A percentile compares a stretch with the other conserved stretches of the same genome.
These are phyloP conservation scores for Elongisporangium anandrum DNA, from an alignment of 352 stramenopile genomes.

Conservation along the genomic window DNA sequence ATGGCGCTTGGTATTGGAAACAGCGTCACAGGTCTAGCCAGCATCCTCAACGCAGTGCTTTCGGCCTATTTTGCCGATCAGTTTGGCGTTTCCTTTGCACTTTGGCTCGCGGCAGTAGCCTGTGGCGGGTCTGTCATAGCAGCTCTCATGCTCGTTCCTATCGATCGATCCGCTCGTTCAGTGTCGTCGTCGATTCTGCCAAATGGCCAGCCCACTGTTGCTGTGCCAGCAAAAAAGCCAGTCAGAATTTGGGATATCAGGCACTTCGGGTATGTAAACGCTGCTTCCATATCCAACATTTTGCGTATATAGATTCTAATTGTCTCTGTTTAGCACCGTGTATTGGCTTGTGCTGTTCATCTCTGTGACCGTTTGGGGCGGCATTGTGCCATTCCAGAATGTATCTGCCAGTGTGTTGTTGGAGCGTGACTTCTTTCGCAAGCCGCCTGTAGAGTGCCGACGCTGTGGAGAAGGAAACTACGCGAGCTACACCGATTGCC, in stretches of 20 bases:
- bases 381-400: slow-evolving; percentile 83
- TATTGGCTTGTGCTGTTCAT: slow-evolving; percentile 75
- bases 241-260: slow-evolving; percentile 36
- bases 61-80: slow-evolving; percentile 60
- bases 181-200: slow-evolving; percentile 22
- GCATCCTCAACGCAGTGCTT: slow-evolving; percentile 75
- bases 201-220: slow-evolving; percentile 20
- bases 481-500: slow-evolving; percentile 37
- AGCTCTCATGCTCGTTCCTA: slow-evolving; percentile 39
- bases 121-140: slow-evolving; percentile 40
- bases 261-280: slow-evolving; percentile 26
- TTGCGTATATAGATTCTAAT: too few relatives aligned
- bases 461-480: slow-evolving; percentile 37
- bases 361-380: slow-evolving; percentile 77
- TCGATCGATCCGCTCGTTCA: slow-evolving; percentile 31
- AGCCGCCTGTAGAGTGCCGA: slow-evolving; percentile 19
- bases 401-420: slow-evolving; percentile 72
- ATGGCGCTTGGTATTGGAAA: slow-evolving; percentile 79
- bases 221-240: not conserved
- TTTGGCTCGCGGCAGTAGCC: slow-evolving; percentile 62
- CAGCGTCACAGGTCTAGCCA: slow-evolving; percentile 62
- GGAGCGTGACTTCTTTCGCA: slow-evolving; percentile 60
- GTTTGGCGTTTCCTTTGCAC: slow-evolving; percentile 41
- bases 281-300: not conserved
- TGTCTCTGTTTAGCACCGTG: too few relatives aligned